Evolutionary conservation across 2,329 filamentous ascomycete species (phyloP).

Genomic region (Rosellinia necatrix): DNA sequence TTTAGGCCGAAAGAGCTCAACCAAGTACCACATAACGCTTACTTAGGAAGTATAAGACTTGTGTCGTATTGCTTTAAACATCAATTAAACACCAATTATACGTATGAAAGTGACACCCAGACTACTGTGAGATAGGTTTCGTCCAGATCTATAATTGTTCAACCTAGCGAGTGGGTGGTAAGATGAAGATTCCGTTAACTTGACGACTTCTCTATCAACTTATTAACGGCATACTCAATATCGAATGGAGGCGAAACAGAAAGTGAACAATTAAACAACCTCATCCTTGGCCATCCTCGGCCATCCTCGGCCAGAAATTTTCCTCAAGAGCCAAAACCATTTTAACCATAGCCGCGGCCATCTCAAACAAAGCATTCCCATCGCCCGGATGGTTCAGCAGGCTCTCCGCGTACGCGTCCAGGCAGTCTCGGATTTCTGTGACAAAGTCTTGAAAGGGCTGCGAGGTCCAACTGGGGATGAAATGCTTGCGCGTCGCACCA

Average conservation of each 20-base stretch:
- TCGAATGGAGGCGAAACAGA: neutral
- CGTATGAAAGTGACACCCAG: too few relatives aligned
- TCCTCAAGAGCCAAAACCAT: constrained; percentile 61
- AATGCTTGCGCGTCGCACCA: constrained; percentile 65
- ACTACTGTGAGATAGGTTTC: too few relatives aligned
- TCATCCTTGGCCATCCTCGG: neutral
- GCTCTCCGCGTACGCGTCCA: constrained; percentile 36
- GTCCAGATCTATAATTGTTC: too few relatives aligned
- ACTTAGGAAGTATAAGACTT: too few relatives aligned
- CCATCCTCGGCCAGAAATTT: constrained; percentile 59
- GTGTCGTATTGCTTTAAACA: too few relatives aligned
- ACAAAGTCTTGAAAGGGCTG: constrained; percentile 60
- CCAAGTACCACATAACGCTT: too few relatives aligned
- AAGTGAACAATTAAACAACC: neutral
- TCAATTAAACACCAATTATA: too few relatives aligned
- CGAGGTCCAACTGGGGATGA: constrained; percentile 73
- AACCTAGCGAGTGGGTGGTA: too few relatives aligned
- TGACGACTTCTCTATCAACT: too few relatives aligned
- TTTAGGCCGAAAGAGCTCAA: too few relatives aligned
- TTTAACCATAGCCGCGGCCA: constrained; percentile 51
- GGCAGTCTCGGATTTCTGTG: constrained; percentile 43
- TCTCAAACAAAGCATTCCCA: constrained; percentile 43
- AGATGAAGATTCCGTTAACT: too few relatives aligned
- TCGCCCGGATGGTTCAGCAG: constrained; percentile 36
- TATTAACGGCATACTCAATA: too few relatives aligned